Conservation (phyloP, 1,139 yeast species). For the Candida sanyaensis region DNA sequence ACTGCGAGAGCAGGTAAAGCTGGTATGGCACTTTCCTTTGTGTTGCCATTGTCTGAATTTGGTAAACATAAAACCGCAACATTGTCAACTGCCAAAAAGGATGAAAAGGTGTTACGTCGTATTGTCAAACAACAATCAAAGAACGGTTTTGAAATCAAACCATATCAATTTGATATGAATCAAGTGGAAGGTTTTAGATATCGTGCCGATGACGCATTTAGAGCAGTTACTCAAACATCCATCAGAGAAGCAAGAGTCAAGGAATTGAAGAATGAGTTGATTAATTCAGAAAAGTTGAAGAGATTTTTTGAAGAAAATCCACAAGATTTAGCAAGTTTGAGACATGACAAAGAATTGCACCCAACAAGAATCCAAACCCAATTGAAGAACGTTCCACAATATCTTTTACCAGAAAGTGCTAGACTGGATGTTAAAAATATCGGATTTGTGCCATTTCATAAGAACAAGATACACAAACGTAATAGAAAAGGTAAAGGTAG, state of each 20-base stretch:
- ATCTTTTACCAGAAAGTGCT: conserved; percentile 81
- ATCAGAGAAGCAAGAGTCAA: conserved; percentile 92
- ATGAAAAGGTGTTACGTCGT: conserved; percentile 80
- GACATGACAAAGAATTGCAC: conserved; percentile 90
- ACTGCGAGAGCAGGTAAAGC: conserved; percentile 97
- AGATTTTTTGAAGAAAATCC: conserved; percentile 98
- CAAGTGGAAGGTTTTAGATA: conserved; percentile 97
- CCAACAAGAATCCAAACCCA: conserved; percentile 83
- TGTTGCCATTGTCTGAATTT: conserved; percentile 78
- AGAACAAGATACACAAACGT: conserved; percentile 49
- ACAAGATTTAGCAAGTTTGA: conserved; percentile 83
- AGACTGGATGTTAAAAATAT: conserved; percentile 58
- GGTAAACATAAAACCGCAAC: conserved; percentile 88
- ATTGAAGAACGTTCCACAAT: conserved; percentile 89
- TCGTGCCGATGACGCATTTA: conserved; percentile 95
- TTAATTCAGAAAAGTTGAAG: conserved; percentile 86
- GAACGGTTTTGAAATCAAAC: conserved; percentile 70
- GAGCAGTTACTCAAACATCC: conserved; percentile 89
- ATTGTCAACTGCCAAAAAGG: conserved; percentile 70
- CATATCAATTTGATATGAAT: conserved; percentile 87
- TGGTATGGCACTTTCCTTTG: conserved; percentile 94
- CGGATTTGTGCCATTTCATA: conserved; percentile 80
- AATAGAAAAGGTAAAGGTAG: conserved; percentile 35
- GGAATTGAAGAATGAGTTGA: conserved; percentile 84
- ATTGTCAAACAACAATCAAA: conserved; percentile 77